A percentile compares a stretch with the other conserved stretches of the same genome.
Conservation (phyloP, 2,329 filamentous ascomycete species). For the Microdochium bolleyi region DNA sequence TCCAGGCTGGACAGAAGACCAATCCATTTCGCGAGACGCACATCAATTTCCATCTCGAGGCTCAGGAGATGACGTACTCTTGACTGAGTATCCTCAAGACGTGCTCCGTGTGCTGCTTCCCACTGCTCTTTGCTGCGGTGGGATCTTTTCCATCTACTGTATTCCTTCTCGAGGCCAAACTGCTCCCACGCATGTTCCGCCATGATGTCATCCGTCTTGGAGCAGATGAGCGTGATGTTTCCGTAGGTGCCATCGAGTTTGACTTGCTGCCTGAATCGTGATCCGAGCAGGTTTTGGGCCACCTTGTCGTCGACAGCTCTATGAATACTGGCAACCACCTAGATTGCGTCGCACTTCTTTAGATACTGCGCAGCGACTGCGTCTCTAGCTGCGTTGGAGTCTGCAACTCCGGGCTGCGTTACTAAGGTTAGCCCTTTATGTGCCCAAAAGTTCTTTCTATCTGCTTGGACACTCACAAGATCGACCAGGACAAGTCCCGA, state of each 20-base stretch:
- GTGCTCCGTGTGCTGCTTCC: background rate
- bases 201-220: conserved; percentile 52
- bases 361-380: conserved; percentile 51
- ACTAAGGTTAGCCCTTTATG: conserved; percentile 7
- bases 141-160: background rate
- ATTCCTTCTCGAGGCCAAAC: background rate
- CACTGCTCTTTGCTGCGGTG: background rate
- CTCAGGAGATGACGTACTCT: background rate
- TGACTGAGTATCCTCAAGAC: background rate
- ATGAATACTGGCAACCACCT: conserved; percentile 55
- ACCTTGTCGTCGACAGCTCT: conserved; percentile 53
- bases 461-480: conserved; percentile 24
- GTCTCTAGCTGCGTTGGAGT: conserved; percentile 51
- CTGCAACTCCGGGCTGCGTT: conserved; percentile 43
- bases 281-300: conserved; percentile 46
- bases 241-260: conserved; percentile 48
- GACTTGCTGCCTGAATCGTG: conserved; percentile 49
- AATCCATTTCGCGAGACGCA: conserved; percentile 3
- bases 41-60: conserved; percentile 12
- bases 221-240: conserved; percentile 52
- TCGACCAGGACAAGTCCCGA: conserved; percentile 50
- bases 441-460: background rate
- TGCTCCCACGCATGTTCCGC: background rate
- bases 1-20: conserved; percentile 3
- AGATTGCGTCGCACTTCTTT: conserved; percentile 50